These are phyloP conservation scores for Astrocystis sublimbata DNA, from an alignment of 495 filamentous ascomycete genomes.

Conservation along the genomic window DNA sequence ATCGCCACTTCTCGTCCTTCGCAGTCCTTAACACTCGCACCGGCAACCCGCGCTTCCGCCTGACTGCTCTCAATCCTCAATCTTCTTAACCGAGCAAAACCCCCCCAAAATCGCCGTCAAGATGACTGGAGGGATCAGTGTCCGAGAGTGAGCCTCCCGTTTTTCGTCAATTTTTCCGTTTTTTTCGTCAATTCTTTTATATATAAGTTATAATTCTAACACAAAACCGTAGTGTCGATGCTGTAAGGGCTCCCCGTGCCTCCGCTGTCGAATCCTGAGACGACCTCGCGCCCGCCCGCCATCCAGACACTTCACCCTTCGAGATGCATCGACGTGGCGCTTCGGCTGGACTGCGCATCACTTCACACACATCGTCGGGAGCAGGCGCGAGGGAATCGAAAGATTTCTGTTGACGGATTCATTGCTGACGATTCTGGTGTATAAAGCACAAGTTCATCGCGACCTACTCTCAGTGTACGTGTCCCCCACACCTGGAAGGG, in stretches of 20 bases:
- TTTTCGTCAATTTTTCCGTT: too few relatives aligned
- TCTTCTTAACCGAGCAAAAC: conserved; percentile 6
- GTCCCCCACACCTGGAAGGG: conserved; percentile 55
- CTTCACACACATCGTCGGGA: conserved; percentile 21
- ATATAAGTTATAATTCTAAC: too few relatives aligned
- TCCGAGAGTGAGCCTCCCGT: too few relatives aligned
- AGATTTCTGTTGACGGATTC: conserved; percentile 39
- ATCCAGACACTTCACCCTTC: conserved; percentile 19
- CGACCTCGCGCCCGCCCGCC: conserved; percentile 23
- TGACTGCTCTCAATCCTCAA: background rate
- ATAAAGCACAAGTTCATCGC: conserved; percentile 67
- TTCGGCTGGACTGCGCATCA: background rate
- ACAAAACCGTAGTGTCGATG: too few relatives aligned
- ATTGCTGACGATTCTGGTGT: conserved; percentile 38
- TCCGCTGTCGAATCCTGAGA: conserved; percentile 9
- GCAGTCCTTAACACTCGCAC: too few relatives aligned
- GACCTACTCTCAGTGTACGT: conserved; percentile 57
- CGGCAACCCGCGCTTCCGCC: too few relatives aligned
- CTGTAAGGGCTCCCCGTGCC: conserved; percentile 46
- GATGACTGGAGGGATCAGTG: conserved; percentile 75
- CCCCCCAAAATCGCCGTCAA: conserved; percentile 58
- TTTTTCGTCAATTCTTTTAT: too few relatives aligned
- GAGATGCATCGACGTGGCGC: conserved; percentile 14
- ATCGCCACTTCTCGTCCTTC: conserved; percentile 8
- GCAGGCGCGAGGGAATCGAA: conserved; percentile 40